Evolutionary conservation across 768 basidiomycete genomes (phyloP).

Genomic region (Lactifluus piperatus): DNA sequence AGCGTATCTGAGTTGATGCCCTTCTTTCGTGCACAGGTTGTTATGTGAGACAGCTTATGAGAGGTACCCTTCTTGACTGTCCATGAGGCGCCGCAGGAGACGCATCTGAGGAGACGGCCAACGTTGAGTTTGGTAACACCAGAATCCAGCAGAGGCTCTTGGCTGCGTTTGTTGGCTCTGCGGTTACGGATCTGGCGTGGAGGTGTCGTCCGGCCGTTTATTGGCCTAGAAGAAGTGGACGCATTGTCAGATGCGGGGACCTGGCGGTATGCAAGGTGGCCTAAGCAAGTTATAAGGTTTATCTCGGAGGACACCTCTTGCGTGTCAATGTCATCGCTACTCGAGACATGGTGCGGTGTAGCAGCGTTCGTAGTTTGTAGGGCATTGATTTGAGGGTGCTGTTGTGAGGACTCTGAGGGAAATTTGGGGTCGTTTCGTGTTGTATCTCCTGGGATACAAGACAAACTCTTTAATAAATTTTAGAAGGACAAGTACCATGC

Average conservation of each 20-base stretch:
- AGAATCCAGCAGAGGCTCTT: neutral
- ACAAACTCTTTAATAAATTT: neutral
- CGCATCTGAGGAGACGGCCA: constrained; percentile 43
- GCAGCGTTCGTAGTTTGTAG: neutral
- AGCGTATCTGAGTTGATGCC: constrained; percentile 48
- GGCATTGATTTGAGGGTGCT: neutral
- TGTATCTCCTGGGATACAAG: neutral
- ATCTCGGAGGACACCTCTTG: neutral
- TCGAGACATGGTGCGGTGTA: neutral
- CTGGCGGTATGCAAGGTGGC: constrained; percentile 6
- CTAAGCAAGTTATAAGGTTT: neutral
- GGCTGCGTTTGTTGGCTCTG: constrained; percentile 13
- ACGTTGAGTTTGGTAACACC: constrained; percentile 43
- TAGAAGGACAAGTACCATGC: neutral
- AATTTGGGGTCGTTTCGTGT: neutral
- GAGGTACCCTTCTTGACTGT: constrained; percentile 53
- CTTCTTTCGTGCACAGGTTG: constrained; percentile 57
- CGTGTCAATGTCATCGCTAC: neutral
- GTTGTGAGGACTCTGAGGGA: neutral
- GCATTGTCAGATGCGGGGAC: neutral
- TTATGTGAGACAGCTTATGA: constrained; percentile 62
- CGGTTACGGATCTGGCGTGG: neutral
- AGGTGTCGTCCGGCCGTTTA: neutral
- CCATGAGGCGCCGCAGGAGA: constrained; percentile 60
- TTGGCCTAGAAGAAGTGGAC: neutral